phyloP scores from a whole-genome alignment of 495 filamentous ascomycete genomes.

The Penicillium cataractarum region DNA sequence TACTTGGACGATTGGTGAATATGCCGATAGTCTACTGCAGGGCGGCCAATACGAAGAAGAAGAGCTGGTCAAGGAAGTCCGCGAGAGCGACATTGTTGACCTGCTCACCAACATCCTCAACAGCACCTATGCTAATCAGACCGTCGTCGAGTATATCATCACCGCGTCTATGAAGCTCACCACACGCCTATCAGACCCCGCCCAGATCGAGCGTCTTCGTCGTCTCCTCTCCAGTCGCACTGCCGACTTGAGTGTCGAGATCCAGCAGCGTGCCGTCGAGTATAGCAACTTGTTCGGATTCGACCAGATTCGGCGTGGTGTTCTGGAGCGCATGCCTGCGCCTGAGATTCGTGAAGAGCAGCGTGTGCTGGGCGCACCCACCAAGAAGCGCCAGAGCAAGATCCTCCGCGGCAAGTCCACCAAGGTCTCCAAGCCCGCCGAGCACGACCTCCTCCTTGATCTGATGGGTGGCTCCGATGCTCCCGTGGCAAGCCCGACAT shows the following conservation, averaged over 20 bases:
- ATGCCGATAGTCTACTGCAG: slow-evolving; percentile 82
- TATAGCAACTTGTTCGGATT: slow-evolving; percentile 91
- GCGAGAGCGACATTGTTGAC: slow-evolving; percentile 87
- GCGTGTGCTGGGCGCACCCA: slow-evolving; percentile 81
- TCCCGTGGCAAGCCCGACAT: slow-evolving; percentile 51
- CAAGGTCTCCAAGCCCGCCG: slow-evolving; percentile 72
- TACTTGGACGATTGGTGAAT: slow-evolving; percentile 99
- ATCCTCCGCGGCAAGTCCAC: slow-evolving; percentile 74
- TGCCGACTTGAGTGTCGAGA: slow-evolving; percentile 86
- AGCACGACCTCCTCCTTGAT: slow-evolving; percentile 90
- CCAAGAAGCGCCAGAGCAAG: slow-evolving; percentile 76
- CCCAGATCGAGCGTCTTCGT: slow-evolving; percentile 82
- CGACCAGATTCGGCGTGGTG: slow-evolving; percentile 84
- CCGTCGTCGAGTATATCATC: slow-evolving; percentile 90
- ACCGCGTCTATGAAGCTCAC: slow-evolving; percentile 96
- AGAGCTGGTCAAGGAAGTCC: slow-evolving; percentile 86
- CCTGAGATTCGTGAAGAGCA: slow-evolving; percentile 96
- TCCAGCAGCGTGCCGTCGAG: slow-evolving; percentile 94
- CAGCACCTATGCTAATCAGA: slow-evolving; percentile 88
- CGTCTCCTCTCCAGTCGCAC: slow-evolving; percentile 75
- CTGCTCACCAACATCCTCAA: slow-evolving; percentile 88
- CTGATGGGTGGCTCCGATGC: slow-evolving; percentile 84
- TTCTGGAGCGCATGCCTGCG: slow-evolving; percentile 95
- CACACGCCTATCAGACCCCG: slow-evolving; percentile 77
- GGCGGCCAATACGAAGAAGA: slow-evolving; percentile 96